Evolutionary conservation across 257 asterid species (phyloP), one percentile per base, ranked within the genome.

Genomic region (Capsicum pubescens): DNA sequence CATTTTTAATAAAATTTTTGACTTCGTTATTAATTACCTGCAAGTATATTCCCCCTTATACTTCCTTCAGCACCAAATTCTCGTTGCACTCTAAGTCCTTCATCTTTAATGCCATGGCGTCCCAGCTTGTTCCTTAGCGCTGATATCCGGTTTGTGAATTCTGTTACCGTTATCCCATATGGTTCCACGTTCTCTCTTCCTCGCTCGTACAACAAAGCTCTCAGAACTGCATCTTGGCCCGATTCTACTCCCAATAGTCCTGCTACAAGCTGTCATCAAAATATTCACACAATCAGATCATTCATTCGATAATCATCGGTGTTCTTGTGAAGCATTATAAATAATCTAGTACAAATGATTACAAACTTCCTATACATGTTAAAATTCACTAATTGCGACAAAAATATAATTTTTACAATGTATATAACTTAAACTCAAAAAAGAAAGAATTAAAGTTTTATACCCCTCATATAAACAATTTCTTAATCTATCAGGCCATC

Each of bases 181-280:
- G 95, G 97, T 14, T 3, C 9, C 8, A 93, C 95, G 39, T 58
- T 86, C 54, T 14, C 12, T 1, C 17, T 13, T 5, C 90, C 90
- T 4, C 91, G 91, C 79, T 92, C 86, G 68, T 89, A 93, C 8
- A 93, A 90, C 12, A 93, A 10, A 0, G 93, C 48, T 56, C 94
- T 85, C 3, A 92, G 69, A 1, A 92, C 95, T 0, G 97, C 97
- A 7, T 93, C 97, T 85, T 93, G 97, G 13, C 95, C 97, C 8
- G 97, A 87, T 83, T 92, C 95, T 69, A 93, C 94, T 6, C 92
- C 97, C 50, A 92, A 69, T 13, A 91, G 92, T 35, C 95, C 95
- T 0, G 94, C 94, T 83, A 91, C 91, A 8, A 93, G 89, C 94
- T 93, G 88, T 68, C 21, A 42, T 46, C 19, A 59, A 55, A 10